Conservation (phyloP, 352 stramenopile species). For the Phytophthora meadii region DNA sequence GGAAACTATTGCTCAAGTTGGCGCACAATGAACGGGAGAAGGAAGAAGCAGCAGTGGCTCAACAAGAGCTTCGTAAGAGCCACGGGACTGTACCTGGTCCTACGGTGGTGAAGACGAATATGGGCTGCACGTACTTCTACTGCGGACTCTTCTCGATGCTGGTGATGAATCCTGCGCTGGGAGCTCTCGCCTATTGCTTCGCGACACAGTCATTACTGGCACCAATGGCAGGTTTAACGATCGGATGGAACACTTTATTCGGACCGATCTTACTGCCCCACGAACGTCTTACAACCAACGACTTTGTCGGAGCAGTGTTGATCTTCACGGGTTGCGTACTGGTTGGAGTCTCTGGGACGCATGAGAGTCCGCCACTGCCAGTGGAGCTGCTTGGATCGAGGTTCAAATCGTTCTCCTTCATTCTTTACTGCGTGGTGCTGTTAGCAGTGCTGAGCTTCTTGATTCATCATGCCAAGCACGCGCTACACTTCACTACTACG, state of each 20-base stretch:
- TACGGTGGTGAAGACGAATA: conserved; percentile 26
- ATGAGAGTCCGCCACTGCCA: conserved; percentile 65
- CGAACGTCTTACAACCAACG: conserved; percentile 73
- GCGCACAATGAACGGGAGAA: conserved; percentile 75
- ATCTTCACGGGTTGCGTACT: conserved; percentile 84
- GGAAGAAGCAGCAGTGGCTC: conserved; percentile 50
- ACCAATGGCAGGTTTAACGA: conserved; percentile 84
- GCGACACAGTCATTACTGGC: conserved; percentile 81
- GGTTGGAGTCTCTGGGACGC: conserved; percentile 72
- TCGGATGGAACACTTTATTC: conserved; percentile 86
- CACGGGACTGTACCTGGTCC: conserved; percentile 25
- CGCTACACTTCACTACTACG: conserved; percentile 56
- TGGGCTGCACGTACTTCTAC: conserved; percentile 79
- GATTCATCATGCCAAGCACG: conserved; percentile 58
- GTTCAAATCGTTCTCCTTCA: conserved; percentile 70
- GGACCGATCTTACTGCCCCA: conserved; percentile 73
- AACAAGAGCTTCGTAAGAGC: conserved; percentile 31
- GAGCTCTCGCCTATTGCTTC: conserved; percentile 75
- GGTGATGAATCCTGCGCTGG: conserved; percentile 75
- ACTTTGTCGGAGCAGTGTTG: conserved; percentile 76
- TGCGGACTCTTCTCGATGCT: conserved; percentile 75
- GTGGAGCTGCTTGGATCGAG: conserved; percentile 59
- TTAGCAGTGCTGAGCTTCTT: conserved; percentile 56
- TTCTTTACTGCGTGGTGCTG: conserved; percentile 60
- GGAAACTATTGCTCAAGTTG: conserved; percentile 85